phyloP scores from a whole-genome alignment of 2,329 filamentous ascomycete genomes.

The Thermoascus crustaceus region DNA sequence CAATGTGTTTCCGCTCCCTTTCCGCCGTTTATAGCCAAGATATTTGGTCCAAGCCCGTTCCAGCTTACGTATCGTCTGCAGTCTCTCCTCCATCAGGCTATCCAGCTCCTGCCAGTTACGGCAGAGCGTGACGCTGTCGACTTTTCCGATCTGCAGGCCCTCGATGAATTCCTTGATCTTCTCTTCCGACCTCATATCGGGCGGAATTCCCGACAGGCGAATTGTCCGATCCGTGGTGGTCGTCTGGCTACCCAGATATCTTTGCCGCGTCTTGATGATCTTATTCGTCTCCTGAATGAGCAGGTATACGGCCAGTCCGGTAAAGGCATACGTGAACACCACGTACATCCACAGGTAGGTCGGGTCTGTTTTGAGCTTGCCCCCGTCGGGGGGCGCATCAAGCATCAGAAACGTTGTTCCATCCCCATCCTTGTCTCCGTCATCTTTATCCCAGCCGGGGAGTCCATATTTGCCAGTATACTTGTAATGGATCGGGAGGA shows the following conservation, averaged over 20 bases:
- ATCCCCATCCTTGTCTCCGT: constrained; percentile 23
- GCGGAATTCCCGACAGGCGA: constrained; percentile 78
- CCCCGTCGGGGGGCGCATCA: constrained; percentile 5
- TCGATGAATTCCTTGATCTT: constrained; percentile 83
- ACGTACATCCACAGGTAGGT: constrained; percentile 85
- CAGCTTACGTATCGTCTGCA: constrained; percentile 58
- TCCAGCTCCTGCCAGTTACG: constrained; percentile 81
- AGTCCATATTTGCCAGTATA: constrained; percentile 44
- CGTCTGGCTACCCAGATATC: constrained; percentile 85
- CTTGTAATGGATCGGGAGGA: constrained; percentile 75
- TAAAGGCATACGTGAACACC: constrained; percentile 91
- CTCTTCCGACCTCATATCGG: constrained; percentile 67
- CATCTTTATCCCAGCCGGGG: constrained; percentile 29
- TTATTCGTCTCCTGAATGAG: constrained; percentile 75
- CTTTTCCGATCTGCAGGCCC: constrained; percentile 77
- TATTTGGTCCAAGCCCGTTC: constrained; percentile 79
- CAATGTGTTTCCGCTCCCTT: constrained; percentile 35
- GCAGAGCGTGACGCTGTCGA: constrained; percentile 80
- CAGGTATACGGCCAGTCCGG: constrained; percentile 69
- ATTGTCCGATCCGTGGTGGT: constrained; percentile 96
- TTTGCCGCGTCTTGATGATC: constrained; percentile 77
- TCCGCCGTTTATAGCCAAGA: constrained; percentile 50
- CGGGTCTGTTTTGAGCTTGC: constrained; percentile 24
- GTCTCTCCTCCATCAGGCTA: constrained; percentile 59
- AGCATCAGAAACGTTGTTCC: background rate